Evolutionary conservation across 345 rosid genomes (phyloP).

Genomic region (Pugionium cornutum): DNA sequence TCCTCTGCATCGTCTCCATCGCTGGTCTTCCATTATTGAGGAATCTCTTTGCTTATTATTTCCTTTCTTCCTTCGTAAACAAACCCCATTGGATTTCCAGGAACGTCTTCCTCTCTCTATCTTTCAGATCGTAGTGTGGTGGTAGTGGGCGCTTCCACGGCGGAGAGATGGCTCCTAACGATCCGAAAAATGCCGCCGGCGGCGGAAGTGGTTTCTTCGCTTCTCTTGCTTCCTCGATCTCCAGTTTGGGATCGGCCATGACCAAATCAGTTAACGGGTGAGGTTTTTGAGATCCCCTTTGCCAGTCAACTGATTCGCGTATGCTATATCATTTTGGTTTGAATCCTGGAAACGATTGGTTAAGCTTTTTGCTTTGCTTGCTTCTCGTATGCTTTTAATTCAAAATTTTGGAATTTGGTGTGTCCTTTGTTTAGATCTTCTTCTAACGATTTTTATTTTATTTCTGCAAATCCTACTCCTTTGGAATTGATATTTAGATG

Average conservation of each 20-base stretch:
- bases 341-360: slow-evolving; percentile 8
- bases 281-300: slow-evolving; percentile 39
- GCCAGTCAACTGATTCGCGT: slow-evolving; percentile 19
- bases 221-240: slow-evolving; percentile 69
- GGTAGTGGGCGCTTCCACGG: slow-evolving; percentile 10
- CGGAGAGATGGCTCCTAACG: slow-evolving; percentile 65
- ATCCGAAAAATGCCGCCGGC: slow-evolving; percentile 50
- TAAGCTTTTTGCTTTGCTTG: not conserved
- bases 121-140: slow-evolving; percentile 10
- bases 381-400: not conserved
- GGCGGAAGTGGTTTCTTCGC: slow-evolving; percentile 76
- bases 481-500: slow-evolving; percentile 1
- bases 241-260: slow-evolving; percentile 75
- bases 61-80: slow-evolving; percentile 11
- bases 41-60: slow-evolving; percentile 20
- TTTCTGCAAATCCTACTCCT: not conserved
- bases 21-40: slow-evolving; percentile 40
- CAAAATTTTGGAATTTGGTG: not conserved
- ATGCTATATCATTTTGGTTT: not conserved
- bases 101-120: not conserved
- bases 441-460: not conserved
- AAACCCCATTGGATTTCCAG: slow-evolving; percentile 9
- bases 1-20: slow-evolving; percentile 41
- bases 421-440: slow-evolving; percentile 7
- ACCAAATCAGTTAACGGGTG: slow-evolving; percentile 95